Evolutionary conservation across 345 rosid species (phyloP).

Genomic region (Sonneratia alba): DNA sequence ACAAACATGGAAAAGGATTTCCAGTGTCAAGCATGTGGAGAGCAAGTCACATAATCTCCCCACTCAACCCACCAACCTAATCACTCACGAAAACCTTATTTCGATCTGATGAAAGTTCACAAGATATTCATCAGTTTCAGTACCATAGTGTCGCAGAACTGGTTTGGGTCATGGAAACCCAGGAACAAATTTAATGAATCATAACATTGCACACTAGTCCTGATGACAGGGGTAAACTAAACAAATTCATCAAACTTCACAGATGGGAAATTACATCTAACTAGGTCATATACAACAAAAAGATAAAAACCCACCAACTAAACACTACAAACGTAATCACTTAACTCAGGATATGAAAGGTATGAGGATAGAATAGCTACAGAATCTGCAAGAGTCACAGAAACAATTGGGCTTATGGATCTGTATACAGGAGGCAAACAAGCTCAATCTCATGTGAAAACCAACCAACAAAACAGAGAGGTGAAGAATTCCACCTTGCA

Average conservation of each 20-base stretch:
- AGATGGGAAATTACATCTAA: background rate
- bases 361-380: background rate
- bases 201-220: background rate
- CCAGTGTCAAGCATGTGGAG: slow-evolving; percentile 10
- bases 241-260: background rate
- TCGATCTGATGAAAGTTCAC: background rate
- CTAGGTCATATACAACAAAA: background rate
- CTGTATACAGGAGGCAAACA: background rate
- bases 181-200: background rate
- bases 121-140: background rate
- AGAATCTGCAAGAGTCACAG: background rate
- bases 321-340: background rate
- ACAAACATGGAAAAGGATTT: slow-evolving; percentile 1
- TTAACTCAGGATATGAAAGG: background rate
- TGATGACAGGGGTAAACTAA: background rate
- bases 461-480: slow-evolving; percentile 4
- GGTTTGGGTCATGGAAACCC: background rate
- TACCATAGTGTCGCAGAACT: background rate
- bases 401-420: background rate
- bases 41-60: slow-evolving; percentile 16
- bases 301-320: background rate
- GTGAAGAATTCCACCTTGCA: slow-evolving; percentile 21
- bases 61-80: background rate
- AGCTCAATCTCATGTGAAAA: background rate
- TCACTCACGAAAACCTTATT: background rate